Base-by-base conservation (phyloP, 2,329 filamentous ascomycete genomes). In the Hypocrella siamensis region DNA sequence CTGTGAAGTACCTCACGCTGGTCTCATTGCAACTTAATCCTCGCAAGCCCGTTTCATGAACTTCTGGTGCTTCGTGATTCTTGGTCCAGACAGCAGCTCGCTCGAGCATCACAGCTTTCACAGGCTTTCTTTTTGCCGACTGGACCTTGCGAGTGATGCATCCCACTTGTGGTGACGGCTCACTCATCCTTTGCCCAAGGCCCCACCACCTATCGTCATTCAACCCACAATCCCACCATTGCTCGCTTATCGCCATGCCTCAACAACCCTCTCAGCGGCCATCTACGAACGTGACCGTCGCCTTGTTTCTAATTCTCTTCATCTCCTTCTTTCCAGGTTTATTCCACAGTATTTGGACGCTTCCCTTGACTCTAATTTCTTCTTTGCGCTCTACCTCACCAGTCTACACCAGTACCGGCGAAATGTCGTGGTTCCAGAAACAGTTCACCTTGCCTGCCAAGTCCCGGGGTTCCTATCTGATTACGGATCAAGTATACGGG, bases 401-500 rank as follows among this genome's bases (percentile, higher is more conserved):
- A 50, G 40, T 40, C 45, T 35, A 48, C 51, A 49, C 43, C 49
- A 33, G 36, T 42, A 44, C 36, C 36, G 35, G 40, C 37, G 54
- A 47, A 35, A 75, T 75, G 70, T 82, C 74, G 39, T 93, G 83
- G 82, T 73, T 68, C 45, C 88, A 94, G 58, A 93, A 90, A 55
- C 70, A 77, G 31, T 75, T 96, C 58, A 72, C 75, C 1, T 75
- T 96, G 11, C 82, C 84, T 31, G 51, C 81, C 15, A 70, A 73
- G 49, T 71, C 75, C 28, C 76, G 86, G 38, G 90, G 90, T 52
- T 83, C 75, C 32, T 94, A 94, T 60, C 79, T 96, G 37, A 69
- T 96, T 46, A 94, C 88, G 31, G 74, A 86, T 52, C 64, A 77
- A 32, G 69, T 96, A 34, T 44, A 73, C 17, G 61, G 65, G 31